These are phyloP conservation scores for Litchi chinensis DNA, from an alignment of 345 rosid genomes.

Conservation along the genomic window DNA sequence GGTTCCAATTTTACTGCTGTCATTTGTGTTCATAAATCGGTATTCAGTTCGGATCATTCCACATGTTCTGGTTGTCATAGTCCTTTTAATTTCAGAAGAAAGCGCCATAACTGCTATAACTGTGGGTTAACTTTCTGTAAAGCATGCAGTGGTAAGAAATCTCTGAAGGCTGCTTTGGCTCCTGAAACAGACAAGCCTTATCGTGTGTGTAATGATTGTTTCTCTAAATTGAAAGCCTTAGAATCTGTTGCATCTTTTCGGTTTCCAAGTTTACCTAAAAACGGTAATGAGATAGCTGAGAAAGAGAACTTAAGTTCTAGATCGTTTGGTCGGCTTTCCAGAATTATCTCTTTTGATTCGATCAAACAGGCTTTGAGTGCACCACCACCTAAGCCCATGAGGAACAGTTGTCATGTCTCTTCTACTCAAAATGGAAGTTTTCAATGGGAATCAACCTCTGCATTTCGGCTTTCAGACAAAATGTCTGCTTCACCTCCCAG, in stretches of 20 bases:
- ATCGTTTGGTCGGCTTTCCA: constrained; percentile 38
- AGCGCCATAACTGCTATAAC: constrained; percentile 73
- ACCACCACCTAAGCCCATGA: constrained; percentile 43
- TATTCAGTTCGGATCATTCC: constrained; percentile 47
- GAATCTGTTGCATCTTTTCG: constrained; percentile 34
- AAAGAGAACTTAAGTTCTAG: constrained; percentile 32
- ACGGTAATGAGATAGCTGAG: constrained; percentile 38
- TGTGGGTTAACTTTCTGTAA: constrained; percentile 66
- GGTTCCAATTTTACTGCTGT: constrained; percentile 61
- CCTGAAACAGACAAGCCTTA: constrained; percentile 56
- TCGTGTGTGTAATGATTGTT: constrained; percentile 70
- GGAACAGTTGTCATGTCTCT: constrained; percentile 31
- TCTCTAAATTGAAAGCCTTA: constrained; percentile 43
- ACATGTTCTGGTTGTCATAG: constrained; percentile 52
- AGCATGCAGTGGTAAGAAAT: constrained; percentile 57
- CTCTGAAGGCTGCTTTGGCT: constrained; percentile 70
- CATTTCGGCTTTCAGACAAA: constrained; percentile 36
- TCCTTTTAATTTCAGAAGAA: constrained; percentile 59
- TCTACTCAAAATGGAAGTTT: constrained; percentile 25
- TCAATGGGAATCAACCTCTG: constrained; percentile 41
- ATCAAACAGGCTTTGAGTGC: constrained; percentile 37
- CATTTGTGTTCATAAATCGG: constrained; percentile 60
- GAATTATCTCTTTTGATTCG: constrained; percentile 53
- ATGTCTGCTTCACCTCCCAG: constrained; percentile 37
- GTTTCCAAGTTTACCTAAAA: constrained; percentile 38